Evolutionary conservation across 495 filamentous ascomycete genomes (phyloP).

Genomic region (Aspergillus campestris): DNA sequence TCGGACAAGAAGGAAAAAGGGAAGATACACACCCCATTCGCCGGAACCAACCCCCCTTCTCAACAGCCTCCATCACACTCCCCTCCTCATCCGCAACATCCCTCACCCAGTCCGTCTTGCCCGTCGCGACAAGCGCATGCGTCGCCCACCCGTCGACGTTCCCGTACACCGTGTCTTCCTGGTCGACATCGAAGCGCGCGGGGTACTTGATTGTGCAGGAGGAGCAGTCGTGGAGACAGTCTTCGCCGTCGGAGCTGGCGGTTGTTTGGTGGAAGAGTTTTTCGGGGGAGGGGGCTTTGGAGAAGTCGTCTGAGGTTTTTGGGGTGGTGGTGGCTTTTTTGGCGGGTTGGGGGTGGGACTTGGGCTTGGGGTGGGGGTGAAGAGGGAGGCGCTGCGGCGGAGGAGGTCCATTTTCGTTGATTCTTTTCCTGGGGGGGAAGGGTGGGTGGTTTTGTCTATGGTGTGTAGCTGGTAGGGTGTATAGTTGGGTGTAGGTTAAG

Average conservation of each 20-base stretch:
- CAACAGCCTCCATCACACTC: conserved; percentile 91
- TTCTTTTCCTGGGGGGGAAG: background rate
- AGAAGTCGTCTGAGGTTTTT: conserved; percentile 31
- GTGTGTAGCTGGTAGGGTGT: background rate
- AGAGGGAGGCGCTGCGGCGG: conserved; percentile 28
- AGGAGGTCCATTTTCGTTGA: conserved; percentile 30
- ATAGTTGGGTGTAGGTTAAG: background rate
- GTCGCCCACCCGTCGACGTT: conserved; percentile 82
- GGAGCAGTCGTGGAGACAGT: conserved; percentile 85
- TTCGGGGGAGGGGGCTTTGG: conserved; percentile 26
- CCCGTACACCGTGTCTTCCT: conserved; percentile 73
- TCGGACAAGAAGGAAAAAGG: background rate
- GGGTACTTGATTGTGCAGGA: conserved; percentile 73
- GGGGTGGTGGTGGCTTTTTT: conserved; percentile 5
- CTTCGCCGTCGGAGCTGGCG: conserved; percentile 71
- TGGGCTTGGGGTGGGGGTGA: conserved; percentile 24
- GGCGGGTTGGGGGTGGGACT: conserved; percentile 1
- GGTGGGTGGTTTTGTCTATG: background rate
- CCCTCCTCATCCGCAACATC: conserved; percentile 87
- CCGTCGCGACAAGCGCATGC: conserved; percentile 86
- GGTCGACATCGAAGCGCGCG: conserved; percentile 64
- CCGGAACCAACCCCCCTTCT: conserved; percentile 52
- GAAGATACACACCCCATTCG: conserved; percentile 60
- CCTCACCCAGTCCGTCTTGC: conserved; percentile 89
- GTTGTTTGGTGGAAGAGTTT: conserved; percentile 45